Conservation (phyloP, 352 stramenopile species). For the Phytophthora multivora region DNA sequence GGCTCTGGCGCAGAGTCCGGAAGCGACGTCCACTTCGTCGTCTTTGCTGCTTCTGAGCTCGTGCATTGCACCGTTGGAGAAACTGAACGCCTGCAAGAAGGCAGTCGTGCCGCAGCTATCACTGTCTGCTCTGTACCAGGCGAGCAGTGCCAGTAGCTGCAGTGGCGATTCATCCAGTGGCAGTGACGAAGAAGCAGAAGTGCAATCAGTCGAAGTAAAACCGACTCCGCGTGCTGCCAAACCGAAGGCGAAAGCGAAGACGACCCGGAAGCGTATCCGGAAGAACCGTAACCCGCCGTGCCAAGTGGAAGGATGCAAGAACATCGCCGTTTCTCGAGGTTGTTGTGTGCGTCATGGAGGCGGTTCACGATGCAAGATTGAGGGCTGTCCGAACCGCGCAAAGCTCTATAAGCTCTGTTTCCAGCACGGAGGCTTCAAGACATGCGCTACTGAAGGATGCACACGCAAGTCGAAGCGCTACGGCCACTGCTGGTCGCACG, state of each 20-base stretch:
- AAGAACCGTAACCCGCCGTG: slow-evolving; percentile 62
- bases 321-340: slow-evolving; percentile 56
- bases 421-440: slow-evolving; percentile 50
- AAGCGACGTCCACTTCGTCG: slow-evolving; percentile 13
- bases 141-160: slow-evolving; percentile 23
- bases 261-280: slow-evolving; percentile 20
- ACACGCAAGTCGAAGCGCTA: slow-evolving; percentile 67
- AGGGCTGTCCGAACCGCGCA: slow-evolving; percentile 28
- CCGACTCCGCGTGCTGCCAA: neutral
- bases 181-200: slow-evolving; percentile 24
- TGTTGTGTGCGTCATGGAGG: slow-evolving; percentile 63
- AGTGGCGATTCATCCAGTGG: slow-evolving; percentile 14
- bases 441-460: slow-evolving; percentile 61
- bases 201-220: neutral
- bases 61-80: slow-evolving; percentile 35
- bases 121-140: slow-evolving; percentile 18
- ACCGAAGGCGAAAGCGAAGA: slow-evolving; percentile 3
- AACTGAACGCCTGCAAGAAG: slow-evolving; percentile 23
- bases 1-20: slow-evolving; percentile 15
- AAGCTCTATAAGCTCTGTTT: slow-evolving; percentile 33
- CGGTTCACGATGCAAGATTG: slow-evolving; percentile 49
- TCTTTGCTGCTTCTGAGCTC: slow-evolving; percentile 33
- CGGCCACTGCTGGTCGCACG: slow-evolving; percentile 72
- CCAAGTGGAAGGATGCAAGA: slow-evolving; percentile 64
- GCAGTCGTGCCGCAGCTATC: slow-evolving; percentile 2